Base-by-base conservation (phyloP, 2,329 filamentous ascomycete genomes). In the Diaporthe destruens region DNA sequence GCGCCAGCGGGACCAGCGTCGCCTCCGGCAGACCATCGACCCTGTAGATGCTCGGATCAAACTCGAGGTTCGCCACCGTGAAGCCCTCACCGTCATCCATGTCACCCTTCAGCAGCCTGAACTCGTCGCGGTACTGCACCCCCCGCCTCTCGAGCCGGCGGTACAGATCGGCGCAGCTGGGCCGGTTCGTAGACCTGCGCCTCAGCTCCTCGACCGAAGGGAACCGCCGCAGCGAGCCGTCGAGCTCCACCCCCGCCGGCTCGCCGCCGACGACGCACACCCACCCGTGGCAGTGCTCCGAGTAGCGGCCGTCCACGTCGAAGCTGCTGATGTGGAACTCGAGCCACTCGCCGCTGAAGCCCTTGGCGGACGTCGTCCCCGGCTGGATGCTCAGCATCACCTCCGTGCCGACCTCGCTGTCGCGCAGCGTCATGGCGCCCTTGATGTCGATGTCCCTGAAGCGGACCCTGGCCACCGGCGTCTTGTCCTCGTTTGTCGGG, bases 391-490 rank as follows among this genome's bases (percentile, higher is more conserved):
- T 69, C 9, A 69, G 16, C 0, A 83, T 69, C 0, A 76, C 78
- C 0, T 81, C 82, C 32, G 82, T 73, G 0, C 83, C 70, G 71
- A 84, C 82, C 0, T 74, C 76, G 1, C 78, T 75, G 12, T 72
- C 70, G 1, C 75, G 77, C 12, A 81, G 11, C 4, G 54, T 69
- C 54, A 69, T 56, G 67, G 67, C 67, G 8, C 42, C 47, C 42
- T 59, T 56, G 54, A 69, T 59, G 9, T 69, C 54, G 0, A 69
- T 56, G 18, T 69, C 59, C 14, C 36, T 65, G 42, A 65, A 65
- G 1, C 44, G 25, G 0, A 65, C 44, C 20, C 36, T 65, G 0
- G 59, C n/a, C 2, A 65, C 42, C 12, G n/a, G n/a, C n/a, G 20
- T 32, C 3, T 65, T 65, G 1, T 11, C 59, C 34, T 69, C 54